These are phyloP conservation scores for Adenanthera pavonina DNA, from an alignment of 306 rosid genomes.

Conservation along the genomic window DNA sequence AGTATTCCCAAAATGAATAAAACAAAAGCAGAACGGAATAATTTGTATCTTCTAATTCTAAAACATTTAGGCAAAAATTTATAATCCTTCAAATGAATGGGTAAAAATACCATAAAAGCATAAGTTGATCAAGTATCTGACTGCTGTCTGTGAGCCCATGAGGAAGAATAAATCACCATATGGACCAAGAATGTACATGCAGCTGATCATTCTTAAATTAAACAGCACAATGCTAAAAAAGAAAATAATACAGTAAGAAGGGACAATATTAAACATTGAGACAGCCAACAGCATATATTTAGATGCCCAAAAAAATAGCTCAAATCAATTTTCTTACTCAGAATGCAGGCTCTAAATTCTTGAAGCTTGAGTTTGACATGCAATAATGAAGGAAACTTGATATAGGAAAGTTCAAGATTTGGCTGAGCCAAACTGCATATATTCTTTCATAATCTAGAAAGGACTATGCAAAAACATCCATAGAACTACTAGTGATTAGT, in stretches of 20 bases:
- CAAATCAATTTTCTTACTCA: background rate
- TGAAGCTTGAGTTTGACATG: background rate
- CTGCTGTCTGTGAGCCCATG: background rate
- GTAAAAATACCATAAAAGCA: background rate
- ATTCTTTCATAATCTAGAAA: slow-evolving; percentile 8
- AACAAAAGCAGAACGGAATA: background rate
- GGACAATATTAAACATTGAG: background rate
- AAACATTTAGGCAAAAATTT: background rate
- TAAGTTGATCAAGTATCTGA: background rate
- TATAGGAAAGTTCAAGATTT: background rate
- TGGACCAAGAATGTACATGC: background rate
- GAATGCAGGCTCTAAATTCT: background rate
- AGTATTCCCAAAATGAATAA: background rate
- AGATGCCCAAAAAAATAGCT: background rate
- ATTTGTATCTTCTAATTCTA: background rate
- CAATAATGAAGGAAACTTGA: background rate
- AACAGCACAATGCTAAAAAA: background rate
- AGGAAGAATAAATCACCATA: background rate
- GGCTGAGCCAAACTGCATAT: background rate
- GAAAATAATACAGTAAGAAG: background rate
- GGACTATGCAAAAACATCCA: background rate
- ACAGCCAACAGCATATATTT: background rate
- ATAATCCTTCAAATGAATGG: background rate
- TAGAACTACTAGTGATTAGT: background rate
- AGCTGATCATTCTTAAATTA: background rate